phyloP scores from a whole-genome alignment of 352 stramenopile species.

The Pythium inflatum region DNA sequence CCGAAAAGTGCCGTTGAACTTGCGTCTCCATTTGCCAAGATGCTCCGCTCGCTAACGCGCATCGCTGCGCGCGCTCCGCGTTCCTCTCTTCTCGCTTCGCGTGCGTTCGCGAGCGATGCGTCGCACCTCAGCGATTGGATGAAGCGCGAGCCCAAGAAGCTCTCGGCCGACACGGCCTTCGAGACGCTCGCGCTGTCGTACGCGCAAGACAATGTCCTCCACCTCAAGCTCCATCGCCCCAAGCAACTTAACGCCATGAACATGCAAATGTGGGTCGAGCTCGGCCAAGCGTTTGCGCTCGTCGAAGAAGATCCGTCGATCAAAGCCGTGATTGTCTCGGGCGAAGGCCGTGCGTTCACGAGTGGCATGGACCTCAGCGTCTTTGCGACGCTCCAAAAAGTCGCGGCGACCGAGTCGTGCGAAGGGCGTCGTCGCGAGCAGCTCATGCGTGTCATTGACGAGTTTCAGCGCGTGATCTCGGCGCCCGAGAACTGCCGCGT shows the following conservation, averaged over 20 bases:
- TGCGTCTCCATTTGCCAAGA: background rate
- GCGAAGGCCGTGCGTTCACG: slow-evolving; percentile 80
- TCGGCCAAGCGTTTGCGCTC: slow-evolving; percentile 67
- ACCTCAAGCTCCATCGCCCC: slow-evolving; percentile 83
- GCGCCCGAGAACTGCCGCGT: slow-evolving; percentile 83
- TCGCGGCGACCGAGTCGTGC: slow-evolving; percentile 63
- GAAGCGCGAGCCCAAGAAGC: slow-evolving; percentile 40
- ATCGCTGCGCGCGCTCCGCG: background rate
- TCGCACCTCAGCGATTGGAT: slow-evolving; percentile 63
- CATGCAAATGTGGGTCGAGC: slow-evolving; percentile 89
- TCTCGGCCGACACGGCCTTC: slow-evolving; percentile 46
- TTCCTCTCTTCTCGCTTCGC: too few species aligned
- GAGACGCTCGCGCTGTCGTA: slow-evolving; percentile 59
- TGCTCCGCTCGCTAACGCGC: slow-evolving; percentile 28
- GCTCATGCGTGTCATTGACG: slow-evolving; percentile 77
- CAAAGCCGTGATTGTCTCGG: slow-evolving; percentile 77
- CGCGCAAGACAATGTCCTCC: slow-evolving; percentile 56
- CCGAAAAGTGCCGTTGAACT: slow-evolving; percentile 21
- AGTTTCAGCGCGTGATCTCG: slow-evolving; percentile 86
- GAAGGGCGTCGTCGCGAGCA: slow-evolving; percentile 81
- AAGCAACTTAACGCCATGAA: slow-evolving; percentile 89
- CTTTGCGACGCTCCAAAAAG: slow-evolving; percentile 77
- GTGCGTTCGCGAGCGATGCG: slow-evolving; percentile 43
- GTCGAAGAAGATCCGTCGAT: slow-evolving; percentile 72
- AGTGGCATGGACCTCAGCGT: slow-evolving; percentile 91